A percentile compares a stretch with the other conserved stretches of the same genome.
Conservation (phyloP, 208 protist species). For the Lotmaria passim region DNA sequence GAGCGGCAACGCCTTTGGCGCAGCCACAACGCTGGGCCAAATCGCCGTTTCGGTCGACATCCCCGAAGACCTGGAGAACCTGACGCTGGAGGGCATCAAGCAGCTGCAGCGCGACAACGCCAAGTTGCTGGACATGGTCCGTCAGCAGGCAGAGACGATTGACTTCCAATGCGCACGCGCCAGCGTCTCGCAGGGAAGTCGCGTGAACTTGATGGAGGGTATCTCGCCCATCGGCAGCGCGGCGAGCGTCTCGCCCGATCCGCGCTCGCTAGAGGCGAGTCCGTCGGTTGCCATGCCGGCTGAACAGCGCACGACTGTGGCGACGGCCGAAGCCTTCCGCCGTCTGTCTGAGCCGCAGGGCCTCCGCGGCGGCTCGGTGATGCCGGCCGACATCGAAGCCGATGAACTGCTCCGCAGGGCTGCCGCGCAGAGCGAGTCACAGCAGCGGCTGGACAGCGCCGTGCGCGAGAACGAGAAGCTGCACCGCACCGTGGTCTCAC, state of each 20-base stretch:
- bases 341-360: conserved; percentile 45
- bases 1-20: conserved; percentile 16
- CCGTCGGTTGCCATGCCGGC: conserved; percentile 20
- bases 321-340: conserved; percentile 40
- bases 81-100: conserved; percentile 50
- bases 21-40: conserved; percentile 48
- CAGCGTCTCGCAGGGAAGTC: conserved; percentile 30
- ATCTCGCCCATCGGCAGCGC: conserved; percentile 36
- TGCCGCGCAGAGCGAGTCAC: conserved; percentile 31
- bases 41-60: conserved; percentile 50
- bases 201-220: conserved; percentile 17
- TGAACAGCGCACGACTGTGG: conserved; percentile 4
- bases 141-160: conserved; percentile 53
- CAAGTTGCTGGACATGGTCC: conserved; percentile 68
- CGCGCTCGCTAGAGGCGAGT: conserved; percentile 27
- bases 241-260: conserved; percentile 34
- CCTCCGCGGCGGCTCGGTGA: conserved; percentile 32
- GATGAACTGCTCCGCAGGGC: conserved; percentile 39
- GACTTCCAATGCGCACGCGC: conserved; percentile 56
- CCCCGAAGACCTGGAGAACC: conserved; percentile 33
- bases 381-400: conserved; percentile 46
- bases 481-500: conserved; percentile 37
- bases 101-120: conserved; percentile 67
- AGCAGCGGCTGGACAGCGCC: conserved; percentile 46
- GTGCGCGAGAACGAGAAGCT: conserved; percentile 44